Conservation (phyloP, 495 filamentous ascomycete species). For the Penicillium chermesinum region DNA sequence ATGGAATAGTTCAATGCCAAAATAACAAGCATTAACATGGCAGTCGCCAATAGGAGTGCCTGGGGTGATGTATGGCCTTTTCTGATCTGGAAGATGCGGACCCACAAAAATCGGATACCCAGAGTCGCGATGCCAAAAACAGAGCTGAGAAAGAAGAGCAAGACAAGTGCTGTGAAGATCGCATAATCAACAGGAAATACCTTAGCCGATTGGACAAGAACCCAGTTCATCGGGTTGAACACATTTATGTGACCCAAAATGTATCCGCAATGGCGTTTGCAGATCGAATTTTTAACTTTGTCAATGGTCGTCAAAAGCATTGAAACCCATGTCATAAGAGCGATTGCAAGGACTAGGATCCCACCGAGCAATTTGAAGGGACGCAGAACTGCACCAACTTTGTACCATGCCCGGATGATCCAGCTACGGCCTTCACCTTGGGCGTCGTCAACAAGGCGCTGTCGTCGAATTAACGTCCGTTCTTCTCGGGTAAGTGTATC, state of each 20-base stretch:
- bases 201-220: conserved; percentile 74
- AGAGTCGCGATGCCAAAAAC: conserved; percentile 79
- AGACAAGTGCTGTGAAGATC: conserved; percentile 73
- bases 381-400: conserved; percentile 68
- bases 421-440: conserved; percentile 65
- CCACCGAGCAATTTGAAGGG: conserved; percentile 86
- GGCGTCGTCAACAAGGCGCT: conserved; percentile 78
- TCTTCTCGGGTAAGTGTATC: conserved; percentile 86
- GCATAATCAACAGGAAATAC: conserved; percentile 91
- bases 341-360: conserved; percentile 64
- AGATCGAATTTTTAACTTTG: conserved; percentile 91
- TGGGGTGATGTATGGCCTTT: conserved; percentile 86
- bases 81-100: conserved; percentile 83
- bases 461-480: conserved; percentile 81
- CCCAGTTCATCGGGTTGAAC: conserved; percentile 92
- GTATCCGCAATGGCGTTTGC: conserved; percentile 87
- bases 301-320: conserved; percentile 96
- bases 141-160: conserved; percentile 81
- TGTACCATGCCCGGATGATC: conserved; percentile 68
- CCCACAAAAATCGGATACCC: conserved; percentile 94
- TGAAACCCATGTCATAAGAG: conserved; percentile 73
- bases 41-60: conserved; percentile 84
- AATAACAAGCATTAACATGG: conserved; percentile 82
- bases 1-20: conserved; percentile 88
- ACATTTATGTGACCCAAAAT: conserved; percentile 86